Percentiles rank a stretch among this genome's conserved stretches.
phyloP scores from a whole-genome alignment of 2,329 filamentous ascomycete genomes.

The Capronia coronata region DNA sequence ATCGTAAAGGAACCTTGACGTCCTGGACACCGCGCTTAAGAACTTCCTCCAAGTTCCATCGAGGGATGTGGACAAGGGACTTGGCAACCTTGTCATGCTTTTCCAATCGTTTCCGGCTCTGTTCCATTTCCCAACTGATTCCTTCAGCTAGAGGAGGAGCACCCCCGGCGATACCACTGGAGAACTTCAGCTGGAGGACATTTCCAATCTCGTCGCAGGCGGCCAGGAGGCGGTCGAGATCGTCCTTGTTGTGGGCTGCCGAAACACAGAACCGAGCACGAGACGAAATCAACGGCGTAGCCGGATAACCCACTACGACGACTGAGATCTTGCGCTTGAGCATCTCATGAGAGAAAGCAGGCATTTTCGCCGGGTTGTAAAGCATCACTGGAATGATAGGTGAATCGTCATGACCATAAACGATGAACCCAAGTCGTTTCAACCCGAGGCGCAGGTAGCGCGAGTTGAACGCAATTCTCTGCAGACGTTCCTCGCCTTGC shows the following conservation, averaged over 20 bases:
- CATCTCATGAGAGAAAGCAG: conserved; percentile 98
- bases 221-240: conserved; percentile 78
- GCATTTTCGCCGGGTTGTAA: conserved; percentile 98
- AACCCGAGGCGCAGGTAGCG: conserved; percentile 94
- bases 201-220: conserved; percentile 90
- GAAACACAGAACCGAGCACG: conserved; percentile 94
- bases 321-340: conserved; percentile 94
- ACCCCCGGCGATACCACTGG: conserved; percentile 88
- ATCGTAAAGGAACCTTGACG: conserved; percentile 65
- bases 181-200: conserved; percentile 90
- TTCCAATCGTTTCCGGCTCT: conserved; percentile 53
- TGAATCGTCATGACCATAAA: conserved; percentile 95
- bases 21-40: conserved; percentile 68
- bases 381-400: conserved; percentile 91
- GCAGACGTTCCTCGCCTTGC: conserved; percentile 89
- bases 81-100: conserved; percentile 41
- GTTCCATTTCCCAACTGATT: conserved; percentile 64
- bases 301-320: conserved; percentile 94
- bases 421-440: conserved; percentile 93
- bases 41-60: conserved; percentile 73
- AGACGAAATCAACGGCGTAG: conserved; percentile 89
- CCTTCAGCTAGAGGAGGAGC: conserved; percentile 68
- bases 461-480: conserved; percentile 96
- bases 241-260: conserved; percentile 95
- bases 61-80: conserved; percentile 54